phyloP scores from a whole-genome alignment of 148 eudicot species.

The Beta vulgaris region DNA sequence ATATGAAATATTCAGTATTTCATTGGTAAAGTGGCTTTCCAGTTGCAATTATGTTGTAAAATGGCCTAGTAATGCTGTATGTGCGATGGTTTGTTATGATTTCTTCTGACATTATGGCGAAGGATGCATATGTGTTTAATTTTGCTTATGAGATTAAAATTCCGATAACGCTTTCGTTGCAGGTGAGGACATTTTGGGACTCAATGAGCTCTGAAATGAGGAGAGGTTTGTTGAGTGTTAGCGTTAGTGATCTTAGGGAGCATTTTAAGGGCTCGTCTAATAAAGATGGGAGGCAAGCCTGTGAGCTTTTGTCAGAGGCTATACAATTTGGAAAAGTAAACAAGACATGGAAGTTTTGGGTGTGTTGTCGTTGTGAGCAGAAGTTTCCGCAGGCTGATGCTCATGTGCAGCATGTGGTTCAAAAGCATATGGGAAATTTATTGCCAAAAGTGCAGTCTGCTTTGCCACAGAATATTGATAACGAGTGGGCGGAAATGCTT shows the following conservation, averaged over 20 bases:
- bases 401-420: conserved; percentile 62
- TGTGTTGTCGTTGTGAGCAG: conserved; percentile 75
- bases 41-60: too few relatives aligned
- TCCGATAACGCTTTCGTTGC: conserved; percentile 13
- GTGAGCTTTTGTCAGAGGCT: conserved; percentile 70
- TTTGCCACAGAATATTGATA: conserved; percentile 61
- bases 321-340: conserved; percentile 53
- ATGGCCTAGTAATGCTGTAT: too few relatives aligned
- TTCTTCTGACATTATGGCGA: too few relatives aligned
- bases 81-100: too few relatives aligned
- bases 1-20: too few relatives aligned
- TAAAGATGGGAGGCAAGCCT: conserved; percentile 50
- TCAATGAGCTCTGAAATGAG: conserved; percentile 61
- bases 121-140: too few relatives aligned
- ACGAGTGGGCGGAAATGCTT: conserved; percentile 90
- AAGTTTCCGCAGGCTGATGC: conserved; percentile 53
- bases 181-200: conserved; percentile 72
- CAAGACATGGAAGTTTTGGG: conserved; percentile 78
- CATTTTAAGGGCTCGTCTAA: conserved; percentile 47
- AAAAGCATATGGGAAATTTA: conserved; percentile 66
- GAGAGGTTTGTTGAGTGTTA: conserved; percentile 54
- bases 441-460: conserved; percentile 57
- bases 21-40: too few relatives aligned
- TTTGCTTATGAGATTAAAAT: conserved; percentile 5
- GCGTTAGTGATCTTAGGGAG: conserved; percentile 53